Evolutionary conservation across 257 asterid species (phyloP).

Genomic region (Nyctanthes arbortristis): DNA sequence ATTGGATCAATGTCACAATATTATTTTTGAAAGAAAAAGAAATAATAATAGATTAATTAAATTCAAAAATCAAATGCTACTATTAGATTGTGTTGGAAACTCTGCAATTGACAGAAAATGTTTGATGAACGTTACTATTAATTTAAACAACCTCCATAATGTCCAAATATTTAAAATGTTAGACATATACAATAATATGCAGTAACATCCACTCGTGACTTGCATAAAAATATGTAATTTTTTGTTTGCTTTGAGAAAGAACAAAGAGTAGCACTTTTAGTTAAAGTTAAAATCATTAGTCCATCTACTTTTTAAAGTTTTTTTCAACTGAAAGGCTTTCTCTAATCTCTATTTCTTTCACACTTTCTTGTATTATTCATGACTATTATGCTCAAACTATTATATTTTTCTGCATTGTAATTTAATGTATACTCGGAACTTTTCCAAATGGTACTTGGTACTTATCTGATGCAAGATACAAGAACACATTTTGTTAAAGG

Average conservation of each 20-base stretch:
- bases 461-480: no score
- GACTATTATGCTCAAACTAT: no score
- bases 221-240: conserved; percentile 4
- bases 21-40: background rate
- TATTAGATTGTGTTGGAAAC: conserved; percentile 7
- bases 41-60: background rate
- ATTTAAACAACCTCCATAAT: background rate
- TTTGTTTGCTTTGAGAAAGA: conserved; percentile 8
- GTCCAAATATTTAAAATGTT: background rate
- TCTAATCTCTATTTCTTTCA: conserved; percentile 2
- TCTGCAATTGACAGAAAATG: conserved; percentile 19
- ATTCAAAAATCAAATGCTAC: background rate
- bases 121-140: conserved; percentile 8
- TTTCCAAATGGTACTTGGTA: no score
- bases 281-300: conserved; percentile 14
- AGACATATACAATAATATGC: background rate
- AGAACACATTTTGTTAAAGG: no score
- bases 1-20: no score
- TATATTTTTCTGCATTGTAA: no score
- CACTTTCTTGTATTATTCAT: background rate
- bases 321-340: conserved; percentile 15
- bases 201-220: conserved; percentile 29
- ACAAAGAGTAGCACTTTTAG: background rate
- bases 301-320: background rate
- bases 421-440: no score